Evolutionary conservation across 1,284 basidiomycete species (phyloP), one percentile per base, ranked within the genome.

Genomic region (Flammula alnicola): DNA sequence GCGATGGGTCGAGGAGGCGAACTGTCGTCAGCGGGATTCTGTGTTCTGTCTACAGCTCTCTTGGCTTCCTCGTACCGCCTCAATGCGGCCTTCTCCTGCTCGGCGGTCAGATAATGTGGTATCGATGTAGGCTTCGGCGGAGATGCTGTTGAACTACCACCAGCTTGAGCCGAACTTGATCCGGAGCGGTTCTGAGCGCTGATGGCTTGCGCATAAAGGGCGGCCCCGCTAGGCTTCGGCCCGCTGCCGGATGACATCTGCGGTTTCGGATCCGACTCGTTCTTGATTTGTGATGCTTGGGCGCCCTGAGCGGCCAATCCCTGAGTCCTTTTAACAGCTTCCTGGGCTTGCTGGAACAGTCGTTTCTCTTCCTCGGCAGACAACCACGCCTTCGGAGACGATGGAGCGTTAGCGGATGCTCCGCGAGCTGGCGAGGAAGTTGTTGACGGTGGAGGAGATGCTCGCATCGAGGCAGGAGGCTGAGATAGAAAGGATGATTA

Each of bases 291-390:
- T 14, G 51, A 23, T 32, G 52, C 5, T 19, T 40, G 35, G 12
- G 47, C 40, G 5, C 37, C 37, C 32, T 43, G 49, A 19, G 47
- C 49, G 20, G 47, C 55, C 48, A 42, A 30, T 27, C 75, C 71
- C 56, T 84, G 84, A 7, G 73, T 74, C 36, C 69, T 73, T 47
- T 70, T 73, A 2, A 80, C 85, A 16, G 77, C 79, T 1, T 74
- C 77, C 59, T 83, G 81, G 0, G 91, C 91, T 40, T 80, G 65
- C 47, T 86, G 75, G 66, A 80, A 94, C 14, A 92, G 73, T 2
- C 79, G 64, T 62, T 91, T 91, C 63, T 92, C 89, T 54, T 84
- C 79, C 63, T 89, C 88, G 0, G 88, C 86, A 0, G 82, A 78
- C 4, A 71, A 73, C 86, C 86, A 91, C n/a, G 54, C 55, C 39